These are phyloP conservation scores for Spergularia bocconei DNA, from an alignment of 148 eudicot species.

Conservation along the genomic window DNA sequence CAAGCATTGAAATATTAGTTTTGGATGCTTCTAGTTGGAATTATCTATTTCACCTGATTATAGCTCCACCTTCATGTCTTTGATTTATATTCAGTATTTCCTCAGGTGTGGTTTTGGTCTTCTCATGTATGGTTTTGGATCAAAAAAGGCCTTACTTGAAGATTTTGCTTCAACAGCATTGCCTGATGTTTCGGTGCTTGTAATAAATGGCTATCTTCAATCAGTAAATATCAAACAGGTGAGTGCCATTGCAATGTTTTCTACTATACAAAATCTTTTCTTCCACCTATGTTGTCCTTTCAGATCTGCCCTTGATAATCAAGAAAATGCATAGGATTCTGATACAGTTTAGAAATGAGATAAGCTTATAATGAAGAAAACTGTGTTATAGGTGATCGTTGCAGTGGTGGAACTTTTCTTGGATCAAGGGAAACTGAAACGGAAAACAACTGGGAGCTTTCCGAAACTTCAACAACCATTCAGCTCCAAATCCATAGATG, in stretches of 20 bases:
- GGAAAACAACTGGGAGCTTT: conserved; percentile 39
- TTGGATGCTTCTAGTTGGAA: background rate
- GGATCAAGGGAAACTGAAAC: conserved; percentile 64
- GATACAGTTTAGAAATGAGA: background rate
- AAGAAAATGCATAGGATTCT: background rate
- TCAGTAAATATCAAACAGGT: conserved; percentile 94
- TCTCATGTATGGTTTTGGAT: conserved; percentile 96
- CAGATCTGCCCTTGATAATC: background rate
- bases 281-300: background rate
- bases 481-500: conserved; percentile 60
- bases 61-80: no score
- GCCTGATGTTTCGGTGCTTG: conserved; percentile 63
- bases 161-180: conserved; percentile 86
- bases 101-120: conserved; percentile 87
- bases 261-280: background rate
- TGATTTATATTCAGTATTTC: conserved; percentile 10
- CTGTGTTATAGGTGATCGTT: conserved; percentile 45
- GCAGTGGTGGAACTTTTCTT: conserved; percentile 72
- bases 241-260: conserved; percentile 13
- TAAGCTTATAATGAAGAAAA: conserved; percentile 8
- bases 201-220: conserved; percentile 88
- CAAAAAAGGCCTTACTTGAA: conserved; percentile 82
- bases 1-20: no score
- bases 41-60: background rate
- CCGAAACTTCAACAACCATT: conserved; percentile 53